Percentiles rank a stretch among this genome's conserved stretches.
Conservation (phyloP, 2,329 filamentous ascomycete genomes). For the Botrytis squamosa region DNA sequence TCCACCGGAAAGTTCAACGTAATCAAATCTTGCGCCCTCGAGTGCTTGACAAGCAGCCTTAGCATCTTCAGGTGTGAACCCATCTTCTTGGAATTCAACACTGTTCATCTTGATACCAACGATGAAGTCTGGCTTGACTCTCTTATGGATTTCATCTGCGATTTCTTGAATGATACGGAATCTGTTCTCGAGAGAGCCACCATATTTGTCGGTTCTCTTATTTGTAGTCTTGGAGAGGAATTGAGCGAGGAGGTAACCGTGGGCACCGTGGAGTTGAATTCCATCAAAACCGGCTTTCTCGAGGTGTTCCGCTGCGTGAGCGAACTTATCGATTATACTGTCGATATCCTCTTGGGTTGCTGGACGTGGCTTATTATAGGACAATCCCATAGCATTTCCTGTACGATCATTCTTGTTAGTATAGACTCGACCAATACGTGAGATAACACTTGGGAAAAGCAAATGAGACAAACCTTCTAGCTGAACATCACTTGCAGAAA, state of each 20-base stretch:
- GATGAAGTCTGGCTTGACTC: constrained; percentile 43
- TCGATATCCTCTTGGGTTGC: constrained; percentile 56
- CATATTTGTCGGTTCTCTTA: constrained; percentile 37
- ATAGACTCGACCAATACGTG: no score
- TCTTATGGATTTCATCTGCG: constrained; percentile 56
- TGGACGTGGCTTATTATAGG: constrained; percentile 53
- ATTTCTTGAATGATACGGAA: constrained; percentile 54
- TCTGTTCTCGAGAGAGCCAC: constrained; percentile 37
- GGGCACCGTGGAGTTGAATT: constrained; percentile 40
- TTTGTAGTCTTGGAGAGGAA: constrained; percentile 37
- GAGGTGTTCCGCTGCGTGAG: constrained; percentile 59
- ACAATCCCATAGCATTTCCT: constrained; percentile 46
- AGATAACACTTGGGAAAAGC: not conserved
- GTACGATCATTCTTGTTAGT: not conserved
- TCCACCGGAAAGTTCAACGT: constrained; percentile 67
- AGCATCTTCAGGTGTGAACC: constrained; percentile 58
- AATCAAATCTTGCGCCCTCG: constrained; percentile 57
- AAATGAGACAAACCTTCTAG: constrained; percentile 35
- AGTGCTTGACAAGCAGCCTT: constrained; percentile 51
- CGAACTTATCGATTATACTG: constrained; percentile 58
- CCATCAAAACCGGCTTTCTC: constrained; percentile 61
- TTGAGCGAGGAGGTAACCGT: constrained; percentile 39
- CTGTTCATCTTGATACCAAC: constrained; percentile 57
- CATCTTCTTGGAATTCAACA: constrained; percentile 57
- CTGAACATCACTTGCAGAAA: constrained; percentile 44